Conservation (phyloP, 495 filamentous ascomycete species). For the Xylaria acuta region DNA sequence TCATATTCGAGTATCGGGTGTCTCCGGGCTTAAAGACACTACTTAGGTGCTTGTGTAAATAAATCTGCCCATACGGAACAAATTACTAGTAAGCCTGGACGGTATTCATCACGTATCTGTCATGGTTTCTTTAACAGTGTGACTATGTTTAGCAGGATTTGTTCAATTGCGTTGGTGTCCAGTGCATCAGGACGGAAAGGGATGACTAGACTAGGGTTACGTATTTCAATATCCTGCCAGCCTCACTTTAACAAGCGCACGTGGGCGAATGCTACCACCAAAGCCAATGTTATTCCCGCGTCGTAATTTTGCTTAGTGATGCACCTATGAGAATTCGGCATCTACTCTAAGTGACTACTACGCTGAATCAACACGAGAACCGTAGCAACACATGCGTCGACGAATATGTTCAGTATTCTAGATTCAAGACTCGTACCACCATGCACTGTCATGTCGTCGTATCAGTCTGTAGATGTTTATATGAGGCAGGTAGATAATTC, state of each 20-base stretch:
- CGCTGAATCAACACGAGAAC: not conserved
- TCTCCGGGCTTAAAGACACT: not conserved
- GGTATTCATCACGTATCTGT: not conserved
- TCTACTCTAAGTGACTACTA: not conserved
- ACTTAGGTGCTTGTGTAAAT: not conserved
- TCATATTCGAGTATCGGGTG: not conserved
- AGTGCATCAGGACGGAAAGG: not conserved
- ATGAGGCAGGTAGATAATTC: conserved; percentile 5
- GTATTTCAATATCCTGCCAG: not conserved
- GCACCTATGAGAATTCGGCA: not conserved
- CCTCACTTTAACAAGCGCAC: not conserved
- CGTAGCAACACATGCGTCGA: not conserved
- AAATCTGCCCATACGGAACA: not conserved
- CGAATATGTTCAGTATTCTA: not conserved
- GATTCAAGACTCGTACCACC: not conserved
- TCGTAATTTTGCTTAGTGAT: not conserved
- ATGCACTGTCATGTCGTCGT: not conserved
- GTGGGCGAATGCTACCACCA: not conserved
- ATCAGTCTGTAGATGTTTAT: not conserved
- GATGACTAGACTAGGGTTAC: not conserved
- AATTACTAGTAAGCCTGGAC: not conserved
- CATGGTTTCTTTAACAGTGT: conserved; percentile 3
- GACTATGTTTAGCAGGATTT: conserved; percentile 3
- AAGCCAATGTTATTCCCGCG: not conserved
- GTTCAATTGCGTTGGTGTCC: not conserved